phyloP scores from a whole-genome alignment of 768 basidiomycete genomes.

The Collybia nuda region DNA sequence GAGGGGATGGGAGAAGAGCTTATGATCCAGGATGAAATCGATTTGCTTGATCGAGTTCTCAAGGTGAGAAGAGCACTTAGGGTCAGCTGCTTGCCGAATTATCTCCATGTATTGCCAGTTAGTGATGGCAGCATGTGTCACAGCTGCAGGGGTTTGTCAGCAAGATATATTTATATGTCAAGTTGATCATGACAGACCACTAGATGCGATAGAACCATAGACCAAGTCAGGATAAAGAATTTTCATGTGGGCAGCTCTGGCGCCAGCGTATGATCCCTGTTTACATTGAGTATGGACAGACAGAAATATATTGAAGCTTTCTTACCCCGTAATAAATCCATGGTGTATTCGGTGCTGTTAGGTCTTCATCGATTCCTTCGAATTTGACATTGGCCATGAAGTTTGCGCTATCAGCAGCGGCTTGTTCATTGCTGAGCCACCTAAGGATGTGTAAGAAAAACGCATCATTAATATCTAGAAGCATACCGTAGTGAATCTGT shows the following conservation, averaged over 20 bases:
- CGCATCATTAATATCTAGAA: slow-evolving; percentile 5
- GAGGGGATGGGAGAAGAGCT: slow-evolving; percentile 46
- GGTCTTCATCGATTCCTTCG: slow-evolving; percentile 63
- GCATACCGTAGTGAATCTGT: slow-evolving; percentile 76
- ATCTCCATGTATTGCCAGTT: slow-evolving; percentile 92
- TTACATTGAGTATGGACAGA: slow-evolving; percentile 1
- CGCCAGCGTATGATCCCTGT: slow-evolving; percentile 89
- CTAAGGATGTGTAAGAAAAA: slow-evolving; percentile 33
- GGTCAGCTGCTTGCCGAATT: slow-evolving; percentile 67
- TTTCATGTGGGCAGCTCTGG: slow-evolving; percentile 89
- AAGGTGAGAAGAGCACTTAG: slow-evolving; percentile 57
- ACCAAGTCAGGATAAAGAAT: slow-evolving; percentile 87
- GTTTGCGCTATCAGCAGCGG: slow-evolving; percentile 87
- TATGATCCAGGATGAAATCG: slow-evolving; percentile 56
- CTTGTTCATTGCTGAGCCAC: slow-evolving; percentile 88
- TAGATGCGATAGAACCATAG: slow-evolving; percentile 86
- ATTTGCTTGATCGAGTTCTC: slow-evolving; percentile 57
- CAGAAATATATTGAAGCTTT: background rate
- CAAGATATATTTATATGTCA: background rate
- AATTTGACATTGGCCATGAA: slow-evolving; percentile 86
- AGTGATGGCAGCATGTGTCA: slow-evolving; percentile 79
- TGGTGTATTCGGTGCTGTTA: slow-evolving; percentile 71
- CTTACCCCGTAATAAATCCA: slow-evolving; percentile 94
- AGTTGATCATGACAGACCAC: slow-evolving; percentile 46
- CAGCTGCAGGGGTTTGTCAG: slow-evolving; percentile 42